phyloP scores from a whole-genome alignment of 2,329 filamentous ascomycete genomes.

The Fusarium sp. region DNA sequence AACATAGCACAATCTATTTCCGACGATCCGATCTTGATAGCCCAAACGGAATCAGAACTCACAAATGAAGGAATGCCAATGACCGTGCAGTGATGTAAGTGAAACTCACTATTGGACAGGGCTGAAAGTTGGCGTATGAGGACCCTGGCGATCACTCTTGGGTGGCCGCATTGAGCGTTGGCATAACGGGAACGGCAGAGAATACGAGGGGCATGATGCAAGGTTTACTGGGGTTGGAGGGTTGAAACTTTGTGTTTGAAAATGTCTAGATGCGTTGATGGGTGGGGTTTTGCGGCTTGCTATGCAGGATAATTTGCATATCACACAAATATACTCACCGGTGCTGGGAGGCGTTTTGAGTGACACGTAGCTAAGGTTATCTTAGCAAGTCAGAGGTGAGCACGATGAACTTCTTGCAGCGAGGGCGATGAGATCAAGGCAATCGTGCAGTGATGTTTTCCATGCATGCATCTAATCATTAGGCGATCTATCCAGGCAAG shows the following conservation, averaged over 20 bases:
- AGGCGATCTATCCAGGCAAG: background rate
- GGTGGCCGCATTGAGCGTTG: constrained; percentile 16
- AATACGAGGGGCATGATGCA: constrained; percentile 32
- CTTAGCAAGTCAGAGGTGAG: background rate
- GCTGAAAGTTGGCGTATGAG: constrained; percentile 11
- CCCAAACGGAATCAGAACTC: background rate
- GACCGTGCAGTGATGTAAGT: constrained; percentile 11
- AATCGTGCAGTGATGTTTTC: background rate
- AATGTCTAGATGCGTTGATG: background rate
- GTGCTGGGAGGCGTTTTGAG: no score
- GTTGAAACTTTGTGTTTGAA: background rate
- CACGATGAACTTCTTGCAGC: background rate
- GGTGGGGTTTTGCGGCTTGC: no score
- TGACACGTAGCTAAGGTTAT: background rate
- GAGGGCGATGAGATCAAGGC: background rate
- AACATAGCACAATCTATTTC: background rate
- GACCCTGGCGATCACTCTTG: constrained; percentile 19
- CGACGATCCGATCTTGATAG: constrained; percentile 3
- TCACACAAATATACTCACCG: no score
- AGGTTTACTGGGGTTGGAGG: no score
- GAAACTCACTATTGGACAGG: constrained; percentile 23
- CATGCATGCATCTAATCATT: background rate
- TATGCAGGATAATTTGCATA: no score
- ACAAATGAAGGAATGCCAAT: background rate
- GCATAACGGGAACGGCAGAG: background rate